These are phyloP conservation scores for Monosporozyma aerobia DNA, from an alignment of 805 yeast genomes.

Conservation along the genomic window DNA sequence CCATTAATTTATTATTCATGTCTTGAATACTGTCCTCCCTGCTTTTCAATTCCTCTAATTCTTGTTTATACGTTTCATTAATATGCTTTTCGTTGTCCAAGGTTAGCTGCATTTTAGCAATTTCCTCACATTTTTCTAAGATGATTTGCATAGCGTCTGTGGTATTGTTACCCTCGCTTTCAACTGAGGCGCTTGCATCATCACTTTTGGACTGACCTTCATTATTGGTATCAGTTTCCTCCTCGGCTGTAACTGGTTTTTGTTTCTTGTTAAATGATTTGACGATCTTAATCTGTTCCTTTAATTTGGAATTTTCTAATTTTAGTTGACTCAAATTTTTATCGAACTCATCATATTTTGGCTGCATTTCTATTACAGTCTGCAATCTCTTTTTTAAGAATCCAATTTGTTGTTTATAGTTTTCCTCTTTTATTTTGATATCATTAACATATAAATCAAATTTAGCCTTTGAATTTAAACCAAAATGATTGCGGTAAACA, in stretches of 20 bases:
- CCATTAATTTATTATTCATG: conserved; percentile 18
- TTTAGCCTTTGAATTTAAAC: conserved; percentile 31
- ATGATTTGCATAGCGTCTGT: conserved; percentile 12
- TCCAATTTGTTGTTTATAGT: conserved; percentile 10
- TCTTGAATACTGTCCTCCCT: conserved; percentile 8
- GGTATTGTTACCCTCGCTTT: not conserved
- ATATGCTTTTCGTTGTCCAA: conserved; percentile 15
- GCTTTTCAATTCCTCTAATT: conserved; percentile 6
- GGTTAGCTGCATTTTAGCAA: conserved; percentile 14
- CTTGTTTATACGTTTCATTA: conserved; percentile 6
- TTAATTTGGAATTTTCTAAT: conserved; percentile 6
- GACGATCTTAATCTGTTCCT: conserved; percentile 6
- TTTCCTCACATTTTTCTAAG: conserved; percentile 18
- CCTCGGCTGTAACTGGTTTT: not conserved
- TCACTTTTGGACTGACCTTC: not conserved
- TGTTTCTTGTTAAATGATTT: not conserved
- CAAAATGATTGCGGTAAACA: conserved; percentile 37
- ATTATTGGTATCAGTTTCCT: not conserved
- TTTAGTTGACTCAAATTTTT: not conserved
- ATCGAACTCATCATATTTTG: not conserved
- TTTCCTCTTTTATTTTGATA: conserved; percentile 29
- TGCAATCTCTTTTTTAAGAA: conserved; percentile 9
- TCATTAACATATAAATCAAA: conserved; percentile 45
- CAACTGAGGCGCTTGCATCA: not conserved
- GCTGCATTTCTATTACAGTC: not conserved